Evolutionary conservation across 805 yeast genomes (phyloP).

Genomic region (Sugiyamaella floridensis): DNA sequence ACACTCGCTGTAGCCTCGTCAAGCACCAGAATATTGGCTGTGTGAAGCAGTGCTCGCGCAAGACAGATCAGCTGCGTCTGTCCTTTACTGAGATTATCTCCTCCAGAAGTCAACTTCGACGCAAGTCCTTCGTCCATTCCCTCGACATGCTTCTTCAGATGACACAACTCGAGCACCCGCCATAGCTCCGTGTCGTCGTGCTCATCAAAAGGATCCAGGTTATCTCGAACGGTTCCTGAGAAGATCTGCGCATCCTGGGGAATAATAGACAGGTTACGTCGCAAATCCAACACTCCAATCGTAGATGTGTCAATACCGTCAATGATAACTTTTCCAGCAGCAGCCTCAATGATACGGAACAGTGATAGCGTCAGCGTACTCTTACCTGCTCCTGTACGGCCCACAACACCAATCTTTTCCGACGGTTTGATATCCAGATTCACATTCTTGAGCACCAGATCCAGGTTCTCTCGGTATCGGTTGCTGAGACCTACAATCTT

Average conservation of each 20-base stretch:
- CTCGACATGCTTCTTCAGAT: constrained; percentile 44
- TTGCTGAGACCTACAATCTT: constrained; percentile 62
- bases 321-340: constrained; percentile 43
- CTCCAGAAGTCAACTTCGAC: constrained; percentile 55
- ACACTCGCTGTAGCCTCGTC: constrained; percentile 80
- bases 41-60: constrained; percentile 64
- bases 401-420: constrained; percentile 74
- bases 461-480: constrained; percentile 58
- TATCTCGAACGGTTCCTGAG: constrained; percentile 51
- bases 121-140: constrained; percentile 41
- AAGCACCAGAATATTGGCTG: constrained; percentile 57
- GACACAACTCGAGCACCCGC: constrained; percentile 47
- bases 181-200: constrained; percentile 45
- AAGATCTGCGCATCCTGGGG: constrained; percentile 64
- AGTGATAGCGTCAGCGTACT: constrained; percentile 72
- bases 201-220: constrained; percentile 54
- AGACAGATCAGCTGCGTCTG: constrained; percentile 73
- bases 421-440: constrained; percentile 62
- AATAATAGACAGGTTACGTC: constrained; percentile 51
- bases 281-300: constrained; percentile 46
- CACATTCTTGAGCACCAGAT: constrained; percentile 58
- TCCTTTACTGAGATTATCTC: constrained; percentile 69
- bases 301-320: constrained; percentile 48
- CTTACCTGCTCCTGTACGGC: constrained; percentile 84
- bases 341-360: constrained; percentile 48